Evolutionary conservation across 208 protist genomes (phyloP).

Genomic region (Sergeia podlipaevii): DNA sequence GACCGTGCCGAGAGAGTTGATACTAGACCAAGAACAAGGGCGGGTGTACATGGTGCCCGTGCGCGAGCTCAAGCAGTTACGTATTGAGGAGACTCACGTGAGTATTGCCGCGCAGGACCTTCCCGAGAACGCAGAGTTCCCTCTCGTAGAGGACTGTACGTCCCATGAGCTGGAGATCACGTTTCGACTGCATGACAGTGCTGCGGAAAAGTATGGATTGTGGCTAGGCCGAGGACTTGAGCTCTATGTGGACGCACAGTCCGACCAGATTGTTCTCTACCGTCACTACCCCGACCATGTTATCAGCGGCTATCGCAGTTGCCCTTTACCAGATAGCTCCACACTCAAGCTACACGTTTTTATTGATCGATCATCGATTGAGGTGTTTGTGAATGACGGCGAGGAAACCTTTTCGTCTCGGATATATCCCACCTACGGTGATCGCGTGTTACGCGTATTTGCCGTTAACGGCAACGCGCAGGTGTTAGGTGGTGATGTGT

Average conservation of each 20-base stretch:
- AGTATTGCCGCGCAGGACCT: slow-evolving; percentile 20
- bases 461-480: slow-evolving; percentile 27
- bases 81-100: too few relatives aligned
- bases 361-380: slow-evolving; percentile 45
- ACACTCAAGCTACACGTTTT: slow-evolving; percentile 34
- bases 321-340: slow-evolving; percentile 18
- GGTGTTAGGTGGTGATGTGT: slow-evolving; percentile 27
- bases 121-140: slow-evolving; percentile 13
- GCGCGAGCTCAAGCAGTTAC: slow-evolving; percentile 30
- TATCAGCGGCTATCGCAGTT: slow-evolving; percentile 48
- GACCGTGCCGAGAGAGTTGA: slow-evolving; percentile 41
- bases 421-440: slow-evolving; percentile 34
- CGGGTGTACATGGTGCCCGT: slow-evolving; percentile 21
- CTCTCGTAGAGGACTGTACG: slow-evolving; percentile 27
- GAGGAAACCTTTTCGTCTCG: slow-evolving; percentile 31
- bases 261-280: slow-evolving; percentile 36
- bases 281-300: slow-evolving; percentile 61
- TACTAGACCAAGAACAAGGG: slow-evolving; percentile 11
- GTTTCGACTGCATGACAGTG: slow-evolving; percentile 32
- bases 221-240: slow-evolving; percentile 46
- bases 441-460: slow-evolving; percentile 33
- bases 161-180: slow-evolving; percentile 35
- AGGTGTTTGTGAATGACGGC: slow-evolving; percentile 57
- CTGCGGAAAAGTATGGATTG: slow-evolving; percentile 50
- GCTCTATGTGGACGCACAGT: slow-evolving; percentile 47